Evolutionary conservation across 2,329 filamentous ascomycete species (phyloP), one percentile per base, ranked within the genome.

Genomic region (Hypoxylon sp.): DNA sequence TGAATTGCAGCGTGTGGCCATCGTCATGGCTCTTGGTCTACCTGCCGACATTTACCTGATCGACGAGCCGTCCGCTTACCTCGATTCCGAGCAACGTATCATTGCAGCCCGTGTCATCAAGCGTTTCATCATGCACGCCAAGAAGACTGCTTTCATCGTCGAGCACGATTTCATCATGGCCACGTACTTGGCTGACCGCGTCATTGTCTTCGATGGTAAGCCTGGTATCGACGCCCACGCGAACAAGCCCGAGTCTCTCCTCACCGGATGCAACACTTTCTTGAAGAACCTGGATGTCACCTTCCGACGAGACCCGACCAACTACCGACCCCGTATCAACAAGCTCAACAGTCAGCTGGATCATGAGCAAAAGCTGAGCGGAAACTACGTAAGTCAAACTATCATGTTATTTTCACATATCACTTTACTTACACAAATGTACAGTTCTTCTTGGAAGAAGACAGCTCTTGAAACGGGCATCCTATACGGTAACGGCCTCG

Each of bases 141-240:
- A 97, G 86, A 97, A 97, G 85, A 99, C 94, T 0, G 94, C 94
- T 40, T 99, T 99, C 73, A 86, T 99, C 63, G 93, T 99, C 71
- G 94, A 99, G 86, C 94, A 99, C 88, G 94, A 99, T 82, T 97
- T 99, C 79, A 96, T 97, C 78, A 97, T 97, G 92, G 83, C 82
- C 34, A 86, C 81, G 12, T 84, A 84, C 59, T 64, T 75, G 26
- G 83, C 94, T 34, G 95, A 99, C 69, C 90, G 94, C 63, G 94
- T 99, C 73, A 99, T 99, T 68, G 94, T 99, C 68, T 99, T 99
- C 68, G 94, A 97, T 69, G 94, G 95, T 64, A 71, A 95, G 76
- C 94, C 95, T 37, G 94, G 92, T 68, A 82, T 96, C 63, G 80
- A 96, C 63, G 84, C 94, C 44, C 90, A 87, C 63, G 95, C 94